A percentile compares a stretch with the other conserved stretches of the same genome.
Conservation (phyloP, 2,329 filamentous ascomycete species). For the Exophiala bonariae region DNA sequence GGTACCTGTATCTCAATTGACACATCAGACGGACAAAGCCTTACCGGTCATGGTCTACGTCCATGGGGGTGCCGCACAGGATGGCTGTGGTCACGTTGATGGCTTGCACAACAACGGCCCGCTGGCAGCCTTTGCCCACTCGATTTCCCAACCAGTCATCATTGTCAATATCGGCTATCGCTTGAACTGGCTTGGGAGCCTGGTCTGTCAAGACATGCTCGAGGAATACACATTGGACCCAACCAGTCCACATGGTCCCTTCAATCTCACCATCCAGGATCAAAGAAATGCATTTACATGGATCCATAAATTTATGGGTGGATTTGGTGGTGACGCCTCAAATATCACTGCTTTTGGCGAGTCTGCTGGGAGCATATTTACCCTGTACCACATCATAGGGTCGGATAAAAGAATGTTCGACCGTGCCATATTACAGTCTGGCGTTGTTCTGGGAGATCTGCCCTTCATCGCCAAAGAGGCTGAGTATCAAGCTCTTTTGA, state of each 20-base stretch:
- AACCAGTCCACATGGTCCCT: conserved; percentile 13
- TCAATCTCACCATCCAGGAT: conserved; percentile 48
- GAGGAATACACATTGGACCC: conserved; percentile 14
- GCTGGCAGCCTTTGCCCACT: conserved; percentile 9
- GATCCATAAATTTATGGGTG: conserved; percentile 40
- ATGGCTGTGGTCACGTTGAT: conserved; percentile 21
- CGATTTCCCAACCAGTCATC: conserved; percentile 23
- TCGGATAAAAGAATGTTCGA: conserved; percentile 6
- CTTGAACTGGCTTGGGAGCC: conserved; percentile 36
- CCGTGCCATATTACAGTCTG: conserved; percentile 15
- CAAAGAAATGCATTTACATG: conserved; percentile 40
- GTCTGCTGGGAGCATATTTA: conserved; percentile 44
- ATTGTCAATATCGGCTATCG: conserved; percentile 34
- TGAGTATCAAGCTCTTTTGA: conserved; percentile 44
- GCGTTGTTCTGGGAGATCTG: conserved; percentile 10
- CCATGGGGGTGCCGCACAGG: conserved; percentile 18
- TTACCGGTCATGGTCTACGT: conserved; percentile 20
- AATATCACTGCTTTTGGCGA: conserved; percentile 45
- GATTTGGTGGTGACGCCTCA: conserved; percentile 42
- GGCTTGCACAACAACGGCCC: conserved; percentile 14
- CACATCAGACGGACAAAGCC: not conserved
- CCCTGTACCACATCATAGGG: conserved; percentile 18
- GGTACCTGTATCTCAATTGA: conserved; percentile 9
- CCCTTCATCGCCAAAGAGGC: conserved; percentile 35
- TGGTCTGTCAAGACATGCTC: conserved; percentile 25